Evolutionary conservation across 2,329 filamentous ascomycete species (phyloP), one percentile per base, ranked within the genome.

Genomic region (Teratosphaeria pseudoeucalypti): DNA sequence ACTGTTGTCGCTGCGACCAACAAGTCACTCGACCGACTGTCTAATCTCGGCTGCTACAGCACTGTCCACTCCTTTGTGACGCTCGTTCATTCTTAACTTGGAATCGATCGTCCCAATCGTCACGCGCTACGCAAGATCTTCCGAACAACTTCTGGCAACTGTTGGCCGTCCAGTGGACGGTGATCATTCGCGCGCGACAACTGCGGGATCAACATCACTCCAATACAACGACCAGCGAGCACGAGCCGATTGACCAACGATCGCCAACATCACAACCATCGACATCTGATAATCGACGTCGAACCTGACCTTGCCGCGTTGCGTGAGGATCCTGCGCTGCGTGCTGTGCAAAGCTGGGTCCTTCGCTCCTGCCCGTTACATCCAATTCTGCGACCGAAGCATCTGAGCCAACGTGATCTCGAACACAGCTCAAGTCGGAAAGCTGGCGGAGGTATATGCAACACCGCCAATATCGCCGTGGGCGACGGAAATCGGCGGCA

Each of bases 381-480:
- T 49, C 19, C 19, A 19, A 49, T 49, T 23, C 43, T 19, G 43
- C 43, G 19, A 10, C 19, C 16, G 16, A 49, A 10, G 43, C n/a
- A 49, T 10, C 43, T 23, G 43, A 49, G 43, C 43, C 9, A 6
- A 49, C 43, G 43, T 6, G n/a, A 49, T 49, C n/a, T 23, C 43
- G 1, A 19, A 49, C 23, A 32, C 7, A 6, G 52, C 32, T 11
- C 52, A 32, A 54, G 32, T 47, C 11, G 62, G 16, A 52, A 64
- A 60, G 47, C 66, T 70, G 68, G 68, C 68, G 66, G 64, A 62
- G 60, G 63, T 68, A 60, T 68, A 70, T 69, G 67, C 67, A 65
- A 69, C 67, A 62, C 68, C 67, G 61, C 67, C 67, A 61, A 66
- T 67, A 62, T 69, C 68, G 65, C 68, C 67, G 52, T 62, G 62